Evolutionary conservation across 805 yeast genomes (phyloP).

Genomic region (Yarrowia sp.): DNA sequence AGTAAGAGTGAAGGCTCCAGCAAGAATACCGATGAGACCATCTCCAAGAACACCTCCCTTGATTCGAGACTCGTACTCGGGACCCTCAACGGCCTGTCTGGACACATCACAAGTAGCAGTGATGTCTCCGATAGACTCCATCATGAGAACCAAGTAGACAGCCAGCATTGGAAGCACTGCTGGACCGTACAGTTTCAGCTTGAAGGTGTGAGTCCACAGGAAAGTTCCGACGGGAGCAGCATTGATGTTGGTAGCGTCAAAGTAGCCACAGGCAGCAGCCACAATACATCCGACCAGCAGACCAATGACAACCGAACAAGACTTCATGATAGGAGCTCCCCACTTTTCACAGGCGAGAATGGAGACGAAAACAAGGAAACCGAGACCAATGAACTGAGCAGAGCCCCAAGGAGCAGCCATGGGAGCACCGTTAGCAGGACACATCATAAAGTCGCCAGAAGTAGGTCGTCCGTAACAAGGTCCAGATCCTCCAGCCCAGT

Average conservation of each 20-base stretch:
- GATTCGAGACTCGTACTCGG: constrained; percentile 73
- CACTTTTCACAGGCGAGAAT: constrained; percentile 77
- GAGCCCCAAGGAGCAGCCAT: constrained; percentile 74
- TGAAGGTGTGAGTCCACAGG: constrained; percentile 88
- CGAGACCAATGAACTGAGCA: constrained; percentile 82
- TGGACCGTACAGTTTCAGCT: constrained; percentile 74
- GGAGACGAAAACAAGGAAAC: constrained; percentile 73
- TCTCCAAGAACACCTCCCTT: constrained; percentile 94
- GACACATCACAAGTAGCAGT: constrained; percentile 94
- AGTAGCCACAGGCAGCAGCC: constrained; percentile 88
- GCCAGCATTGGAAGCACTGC: constrained; percentile 83
- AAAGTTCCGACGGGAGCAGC: constrained; percentile 80
- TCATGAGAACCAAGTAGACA: constrained; percentile 74
- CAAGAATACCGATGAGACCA: constrained; percentile 74
- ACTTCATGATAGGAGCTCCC: constrained; percentile 93
- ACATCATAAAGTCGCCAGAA: constrained; percentile 47
- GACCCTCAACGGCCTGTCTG: constrained; percentile 79
- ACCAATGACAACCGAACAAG: constrained; percentile 88
- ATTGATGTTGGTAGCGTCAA: constrained; percentile 54
- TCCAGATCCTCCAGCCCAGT: constrained; percentile 86
- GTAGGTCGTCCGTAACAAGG: constrained; percentile 36
- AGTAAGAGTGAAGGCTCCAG: constrained; percentile 76
- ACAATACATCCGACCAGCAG: constrained; percentile 85
- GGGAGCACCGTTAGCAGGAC: constrained; percentile 53
- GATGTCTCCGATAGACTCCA: constrained; percentile 94